Conservation (phyloP, 2,329 filamentous ascomycete species). For the Acephala macrosclerotiorum region DNA sequence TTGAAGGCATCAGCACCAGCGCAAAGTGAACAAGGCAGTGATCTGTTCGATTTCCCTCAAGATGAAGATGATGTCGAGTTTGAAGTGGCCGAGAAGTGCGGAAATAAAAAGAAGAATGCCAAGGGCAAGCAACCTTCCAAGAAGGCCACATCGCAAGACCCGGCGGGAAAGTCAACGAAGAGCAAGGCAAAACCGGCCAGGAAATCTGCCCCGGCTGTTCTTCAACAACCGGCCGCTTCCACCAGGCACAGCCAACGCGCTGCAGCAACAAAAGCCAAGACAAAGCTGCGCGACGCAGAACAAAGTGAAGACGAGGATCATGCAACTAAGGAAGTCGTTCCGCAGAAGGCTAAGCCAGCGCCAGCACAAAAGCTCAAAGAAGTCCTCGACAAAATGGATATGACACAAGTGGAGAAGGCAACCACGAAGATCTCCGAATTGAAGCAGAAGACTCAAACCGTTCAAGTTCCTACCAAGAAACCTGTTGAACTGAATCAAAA, state of each 20-base stretch:
- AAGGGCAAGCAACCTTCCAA: not conserved
- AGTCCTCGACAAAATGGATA: not conserved
- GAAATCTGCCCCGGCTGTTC: slow-evolving; percentile 21
- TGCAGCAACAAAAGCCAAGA: slow-evolving; percentile 22
- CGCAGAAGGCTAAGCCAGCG: not conserved
- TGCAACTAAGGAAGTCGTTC: not conserved
- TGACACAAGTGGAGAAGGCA: not conserved
- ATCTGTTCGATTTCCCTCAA: slow-evolving; percentile 12
- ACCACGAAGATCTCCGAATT: not conserved
- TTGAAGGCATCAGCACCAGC: not conserved
- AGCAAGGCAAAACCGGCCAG: slow-evolving; percentile 10
- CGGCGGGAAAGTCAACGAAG: not conserved
- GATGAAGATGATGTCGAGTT: slow-evolving; percentile 2
- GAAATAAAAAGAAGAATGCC: slow-evolving; percentile 6
- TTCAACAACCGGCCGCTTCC: not conserved
- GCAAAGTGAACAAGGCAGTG: not conserved
- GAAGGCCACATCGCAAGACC: not conserved
- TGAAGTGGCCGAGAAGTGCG: not conserved
- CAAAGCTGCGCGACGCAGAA: slow-evolving; percentile 14
- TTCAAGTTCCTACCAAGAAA: no score
- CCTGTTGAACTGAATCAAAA: not conserved
- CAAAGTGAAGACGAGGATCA: slow-evolving; percentile 12
- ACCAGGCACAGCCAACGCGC: slow-evolving; percentile 22
- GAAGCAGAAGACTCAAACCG: not conserved
- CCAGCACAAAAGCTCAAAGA: not conserved